Evolutionary conservation across 2,329 filamentous ascomycete species (phyloP).

Genomic region (Rutstroemia sp.): DNA sequence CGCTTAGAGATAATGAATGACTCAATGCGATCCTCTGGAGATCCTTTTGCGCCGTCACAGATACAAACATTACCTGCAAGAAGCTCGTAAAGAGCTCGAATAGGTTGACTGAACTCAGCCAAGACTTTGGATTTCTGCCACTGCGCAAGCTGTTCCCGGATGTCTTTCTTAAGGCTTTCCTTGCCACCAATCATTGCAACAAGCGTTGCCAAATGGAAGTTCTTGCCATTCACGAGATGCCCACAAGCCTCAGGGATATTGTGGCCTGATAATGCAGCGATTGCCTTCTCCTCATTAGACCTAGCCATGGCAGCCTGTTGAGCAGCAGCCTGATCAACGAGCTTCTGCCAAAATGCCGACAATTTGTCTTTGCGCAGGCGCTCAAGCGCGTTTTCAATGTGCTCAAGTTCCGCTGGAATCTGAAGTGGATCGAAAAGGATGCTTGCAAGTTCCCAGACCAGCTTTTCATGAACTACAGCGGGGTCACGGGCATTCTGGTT

Average conservation of each 20-base stretch:
- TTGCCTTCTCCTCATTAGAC: constrained; percentile 72
- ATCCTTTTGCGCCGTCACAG: constrained; percentile 67
- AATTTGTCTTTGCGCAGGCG: constrained; percentile 53
- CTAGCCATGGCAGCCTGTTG: constrained; percentile 50
- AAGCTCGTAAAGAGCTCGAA: constrained; percentile 84
- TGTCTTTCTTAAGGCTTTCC: constrained; percentile 61
- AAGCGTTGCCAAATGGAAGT: constrained; percentile 79
- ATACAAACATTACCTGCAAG: constrained; percentile 80
- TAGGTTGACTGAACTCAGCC: constrained; percentile 77
- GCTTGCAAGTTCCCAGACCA: constrained; percentile 79
- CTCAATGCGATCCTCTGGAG: constrained; percentile 70
- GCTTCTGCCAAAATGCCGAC: constrained; percentile 56
- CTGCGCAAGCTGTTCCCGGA: constrained; percentile 70
- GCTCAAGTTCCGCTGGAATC: constrained; percentile 35
- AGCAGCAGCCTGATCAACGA: constrained; percentile 55
- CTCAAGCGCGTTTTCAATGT: constrained; percentile 30
- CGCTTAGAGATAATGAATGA: constrained; percentile 77
- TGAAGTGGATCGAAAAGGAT: constrained; percentile 74
- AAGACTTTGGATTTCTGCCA: constrained; percentile 81
- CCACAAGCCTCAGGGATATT: constrained; percentile 78
- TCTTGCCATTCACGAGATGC: constrained; percentile 63
- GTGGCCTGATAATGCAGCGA: constrained; percentile 72
- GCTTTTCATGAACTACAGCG: constrained; percentile 55
- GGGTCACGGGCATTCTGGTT: constrained; percentile 33
- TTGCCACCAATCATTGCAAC: constrained; percentile 75